Percentiles rank a stretch among this genome's conserved stretches.
These are phyloP conservation scores for Begonia masoniana DNA, from an alignment of 306 rosid genomes.

Conservation along the genomic window DNA sequence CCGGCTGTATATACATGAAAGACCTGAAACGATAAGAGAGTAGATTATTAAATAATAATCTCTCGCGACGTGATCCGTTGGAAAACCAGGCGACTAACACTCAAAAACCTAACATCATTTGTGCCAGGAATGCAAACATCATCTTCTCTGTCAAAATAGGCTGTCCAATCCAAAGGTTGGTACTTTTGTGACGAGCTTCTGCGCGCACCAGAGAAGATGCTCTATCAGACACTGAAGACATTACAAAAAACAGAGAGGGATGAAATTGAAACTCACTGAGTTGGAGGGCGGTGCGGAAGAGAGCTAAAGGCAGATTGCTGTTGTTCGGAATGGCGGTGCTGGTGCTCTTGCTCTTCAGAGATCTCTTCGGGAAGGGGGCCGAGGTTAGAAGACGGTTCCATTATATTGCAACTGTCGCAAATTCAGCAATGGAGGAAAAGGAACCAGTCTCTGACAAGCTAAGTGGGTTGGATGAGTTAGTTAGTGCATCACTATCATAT, in stretches of 20 bases:
- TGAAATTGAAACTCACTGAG: constrained; percentile 33
- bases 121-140: constrained; percentile 55
- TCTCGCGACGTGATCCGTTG: constrained; percentile 5
- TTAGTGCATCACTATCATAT: too few relatives aligned
- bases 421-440: not conserved
- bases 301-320: constrained; percentile 50
- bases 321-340: constrained; percentile 3
- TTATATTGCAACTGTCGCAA: not conserved
- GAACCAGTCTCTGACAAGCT: too few relatives aligned
- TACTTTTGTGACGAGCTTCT: constrained; percentile 55
- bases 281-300: constrained; percentile 61
- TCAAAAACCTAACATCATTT: constrained; percentile 38
- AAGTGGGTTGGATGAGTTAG: too few relatives aligned
- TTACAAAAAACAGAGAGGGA: constrained; percentile 2
- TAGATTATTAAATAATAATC: constrained; percentile 4
- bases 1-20: constrained; percentile 93
- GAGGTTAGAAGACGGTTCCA: constrained; percentile 34
- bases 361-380: constrained; percentile 50
- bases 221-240: not conserved
- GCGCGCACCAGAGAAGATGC: not conserved
- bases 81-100: not conserved
- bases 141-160: constrained; percentile 58
- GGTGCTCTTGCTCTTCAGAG: constrained; percentile 19
- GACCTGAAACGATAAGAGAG: constrained; percentile 37
- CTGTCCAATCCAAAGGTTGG: constrained; percentile 54